phyloP scores from a whole-genome alignment of 768 basidiomycete species.

The Lactarius hengduanensis region DNA sequence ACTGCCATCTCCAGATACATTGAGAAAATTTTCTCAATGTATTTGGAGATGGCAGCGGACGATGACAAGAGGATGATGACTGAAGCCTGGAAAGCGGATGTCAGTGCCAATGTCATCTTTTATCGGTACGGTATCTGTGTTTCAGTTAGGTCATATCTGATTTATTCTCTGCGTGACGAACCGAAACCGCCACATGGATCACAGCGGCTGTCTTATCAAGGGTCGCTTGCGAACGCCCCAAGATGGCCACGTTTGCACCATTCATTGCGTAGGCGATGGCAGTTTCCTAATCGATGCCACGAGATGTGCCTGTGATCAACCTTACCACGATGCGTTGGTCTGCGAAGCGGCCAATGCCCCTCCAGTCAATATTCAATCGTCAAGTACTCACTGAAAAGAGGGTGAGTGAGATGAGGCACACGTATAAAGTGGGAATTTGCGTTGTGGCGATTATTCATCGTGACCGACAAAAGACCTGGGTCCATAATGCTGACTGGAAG shows the following conservation, averaged over 20 bases:
- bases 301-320: constrained; percentile 28
- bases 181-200: background rate
- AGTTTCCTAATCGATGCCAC: constrained; percentile 24
- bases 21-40: too few species aligned
- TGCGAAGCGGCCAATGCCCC: background rate
- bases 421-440: background rate
- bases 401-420: background rate
- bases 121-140: too few species aligned
- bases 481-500: too few species aligned
- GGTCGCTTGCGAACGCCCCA: constrained; percentile 10
- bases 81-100: too few species aligned
- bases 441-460: background rate
- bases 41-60: too few species aligned
- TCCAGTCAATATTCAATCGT: background rate
- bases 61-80: too few species aligned
- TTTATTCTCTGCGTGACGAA: too few species aligned
- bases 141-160: too few species aligned
- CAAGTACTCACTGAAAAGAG: background rate
- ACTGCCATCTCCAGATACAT: too few species aligned
- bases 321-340: constrained; percentile 19
- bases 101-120: too few species aligned
- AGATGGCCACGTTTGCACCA: constrained; percentile 22
- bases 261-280: constrained; percentile 18
- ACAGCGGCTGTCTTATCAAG: constrained; percentile 25
- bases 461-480: background rate